Evolutionary conservation across 495 filamentous ascomycete genomes (phyloP), one percentile per base, ranked within the genome.

Genomic region (Penicillium antarcticum): DNA sequence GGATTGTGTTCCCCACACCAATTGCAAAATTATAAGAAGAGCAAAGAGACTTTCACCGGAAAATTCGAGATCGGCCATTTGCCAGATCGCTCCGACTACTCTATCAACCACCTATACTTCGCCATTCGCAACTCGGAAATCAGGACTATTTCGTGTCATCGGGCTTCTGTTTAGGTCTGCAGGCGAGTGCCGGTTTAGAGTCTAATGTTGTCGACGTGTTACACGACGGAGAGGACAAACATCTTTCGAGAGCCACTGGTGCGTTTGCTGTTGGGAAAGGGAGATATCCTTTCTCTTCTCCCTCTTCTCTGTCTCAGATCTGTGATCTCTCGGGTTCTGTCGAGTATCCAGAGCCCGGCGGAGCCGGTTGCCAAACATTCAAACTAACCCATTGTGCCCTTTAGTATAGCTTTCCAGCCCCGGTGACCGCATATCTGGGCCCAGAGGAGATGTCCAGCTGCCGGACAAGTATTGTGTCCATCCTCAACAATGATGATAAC

Each of bases 401-500:
- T 41, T 58, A 60, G 58, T 58, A 61, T 59, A 61, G 26, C 33
- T 58, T 60, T 48, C 53, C 57, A 45, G 53, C 49, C 43, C 45
- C 55, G 46, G 48, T 66, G 46, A 54, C 45, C 52, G 21, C 42
- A 41, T 31, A 49, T 52, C 48, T 52, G 52, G 56, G 49, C 48
- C 11, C 36, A 24, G 52, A 59, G 47, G 53, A 66, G 57, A 73
- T 73, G 68, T 63, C 67, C 26, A 59, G 63, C 52, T 62, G 65
- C 56, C 65, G 57, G 55, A 54, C 66, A 21, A 69, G 62, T 53
- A 69, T 77, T 52, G 71, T 75, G 50, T 77, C 74, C 19, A 77
- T 77, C 46, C 44, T 77, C 51, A 77, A 77, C 62, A 74, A 77
- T 60, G 73, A 77, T 56, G 73, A 77, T 51, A 67, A 75, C 45